phyloP scores from a whole-genome alignment of 257 asterid genomes.

The Gentiana straminea region DNA sequence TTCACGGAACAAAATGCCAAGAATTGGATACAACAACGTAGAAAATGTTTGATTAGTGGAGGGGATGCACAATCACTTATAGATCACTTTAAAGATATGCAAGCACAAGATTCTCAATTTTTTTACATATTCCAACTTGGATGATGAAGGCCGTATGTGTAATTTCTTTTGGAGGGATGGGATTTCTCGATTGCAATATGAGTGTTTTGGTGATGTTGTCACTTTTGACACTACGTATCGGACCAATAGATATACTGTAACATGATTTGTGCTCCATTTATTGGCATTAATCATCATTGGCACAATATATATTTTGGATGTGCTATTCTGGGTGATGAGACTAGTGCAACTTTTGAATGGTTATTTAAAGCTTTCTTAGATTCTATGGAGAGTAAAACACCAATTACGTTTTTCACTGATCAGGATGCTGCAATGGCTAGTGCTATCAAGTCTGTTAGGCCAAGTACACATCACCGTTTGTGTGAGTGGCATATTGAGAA shows the following conservation, averaged over 20 bases:
- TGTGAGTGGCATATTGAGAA: conserved; percentile 4
- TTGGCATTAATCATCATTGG: conserved; percentile 7
- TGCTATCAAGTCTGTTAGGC: background rate
- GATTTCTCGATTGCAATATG: conserved; percentile 4
- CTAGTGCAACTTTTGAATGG: background rate
- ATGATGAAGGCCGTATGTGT: background rate
- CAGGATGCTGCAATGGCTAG: background rate
- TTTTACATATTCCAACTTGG: conserved; percentile 7
- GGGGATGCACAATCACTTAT: background rate
- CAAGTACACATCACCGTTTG: background rate
- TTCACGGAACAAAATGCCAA: background rate
- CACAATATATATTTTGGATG: conserved; percentile 1
- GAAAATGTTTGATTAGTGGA: background rate
- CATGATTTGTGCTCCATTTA: conserved; percentile 11
- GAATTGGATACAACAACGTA: background rate
- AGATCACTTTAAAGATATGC: conserved; percentile 1
- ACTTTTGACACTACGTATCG: conserved; percentile 3
- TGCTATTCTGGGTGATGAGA: background rate
- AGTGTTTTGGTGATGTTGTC: conserved; percentile 9
- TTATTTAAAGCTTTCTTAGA: background rate
- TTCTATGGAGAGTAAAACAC: conserved; percentile 1
- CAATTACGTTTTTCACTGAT: background rate
- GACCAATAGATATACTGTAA: conserved; percentile 7
- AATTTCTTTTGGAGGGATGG: background rate
- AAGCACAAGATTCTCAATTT: background rate